A percentile compares a stretch with the other conserved stretches of the same genome.
These are phyloP conservation scores for Leptographium flavum DNA, from an alignment of 2,329 filamentous ascomycete genomes.

Conservation along the genomic window DNA sequence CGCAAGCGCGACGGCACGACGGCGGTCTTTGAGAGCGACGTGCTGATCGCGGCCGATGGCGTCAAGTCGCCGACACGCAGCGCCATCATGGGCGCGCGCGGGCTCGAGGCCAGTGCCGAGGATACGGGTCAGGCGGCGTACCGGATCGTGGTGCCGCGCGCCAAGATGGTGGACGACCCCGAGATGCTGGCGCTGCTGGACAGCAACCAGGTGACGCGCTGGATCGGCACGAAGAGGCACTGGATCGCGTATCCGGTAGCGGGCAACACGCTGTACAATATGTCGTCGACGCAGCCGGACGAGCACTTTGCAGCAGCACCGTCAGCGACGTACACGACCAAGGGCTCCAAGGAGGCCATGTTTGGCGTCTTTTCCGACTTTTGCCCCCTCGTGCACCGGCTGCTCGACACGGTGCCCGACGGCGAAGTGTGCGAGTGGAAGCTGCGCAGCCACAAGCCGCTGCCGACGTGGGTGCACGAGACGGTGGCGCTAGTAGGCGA, in stretches of 20 bases:
- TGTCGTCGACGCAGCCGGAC: conserved; percentile 49
- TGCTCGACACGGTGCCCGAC: conserved; percentile 46
- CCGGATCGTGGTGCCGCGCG: conserved; percentile 59
- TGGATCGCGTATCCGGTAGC: conserved; percentile 67
- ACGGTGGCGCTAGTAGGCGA: conserved; percentile 45
- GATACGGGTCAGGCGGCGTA: conserved; percentile 68
- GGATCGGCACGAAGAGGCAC: conserved; percentile 62
- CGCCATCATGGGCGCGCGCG: conserved; percentile 38
- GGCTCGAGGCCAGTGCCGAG: conserved; percentile 37
- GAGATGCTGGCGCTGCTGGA: conserved; percentile 53
- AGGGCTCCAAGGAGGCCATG: conserved; percentile 46
- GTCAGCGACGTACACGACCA: conserved; percentile 47
- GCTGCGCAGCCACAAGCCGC: conserved; percentile 39
- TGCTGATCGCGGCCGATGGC: conserved; percentile 40
- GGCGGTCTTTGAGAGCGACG: conserved; percentile 30
- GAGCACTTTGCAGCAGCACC: conserved; percentile 42
- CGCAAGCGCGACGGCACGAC: not conserved
- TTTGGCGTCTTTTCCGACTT: conserved; percentile 45
- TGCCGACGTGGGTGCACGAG: conserved; percentile 44
- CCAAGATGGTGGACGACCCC: conserved; percentile 50
- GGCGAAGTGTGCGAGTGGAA: conserved; percentile 52
- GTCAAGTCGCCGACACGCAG: conserved; percentile 36
- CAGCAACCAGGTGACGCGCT: conserved; percentile 52
- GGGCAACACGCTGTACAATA: conserved; percentile 50
- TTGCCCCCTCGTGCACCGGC: conserved; percentile 40